Evolutionary conservation across 768 basidiomycete species (phyloP).

Genomic region (Fistulinella prunicolor): DNA sequence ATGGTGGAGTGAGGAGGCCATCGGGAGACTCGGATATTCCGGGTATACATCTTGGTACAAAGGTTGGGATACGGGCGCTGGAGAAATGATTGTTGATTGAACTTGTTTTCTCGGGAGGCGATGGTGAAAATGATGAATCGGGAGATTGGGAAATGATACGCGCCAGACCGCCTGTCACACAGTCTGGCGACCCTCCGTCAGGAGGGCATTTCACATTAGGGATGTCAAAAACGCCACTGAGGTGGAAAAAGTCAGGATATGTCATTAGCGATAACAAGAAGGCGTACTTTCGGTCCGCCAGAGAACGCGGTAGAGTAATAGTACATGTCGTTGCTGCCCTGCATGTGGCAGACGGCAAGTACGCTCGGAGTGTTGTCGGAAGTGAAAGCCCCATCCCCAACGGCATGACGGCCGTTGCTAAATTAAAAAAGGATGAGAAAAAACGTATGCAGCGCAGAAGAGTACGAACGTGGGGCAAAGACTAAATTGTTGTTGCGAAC

Average conservation of each 20-base stretch:
- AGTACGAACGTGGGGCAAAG: constrained; percentile 83
- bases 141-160: constrained; percentile 48
- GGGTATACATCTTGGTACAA: constrained; percentile 44
- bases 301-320: constrained; percentile 93
- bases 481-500: constrained; percentile 80
- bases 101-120: constrained; percentile 23
- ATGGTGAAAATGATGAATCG: constrained; percentile 31
- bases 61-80: constrained; percentile 24
- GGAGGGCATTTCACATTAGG: constrained; percentile 92
- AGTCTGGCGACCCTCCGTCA: constrained; percentile 89
- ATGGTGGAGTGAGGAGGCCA: constrained; percentile 65
- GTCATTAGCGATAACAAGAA: not conserved
- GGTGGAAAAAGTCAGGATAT: constrained; percentile 6
- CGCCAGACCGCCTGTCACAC: constrained; percentile 94
- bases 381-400: constrained; percentile 93
- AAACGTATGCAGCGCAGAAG: not conserved
- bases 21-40: constrained; percentile 36
- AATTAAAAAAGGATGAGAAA: constrained; percentile 14
- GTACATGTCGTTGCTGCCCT: constrained; percentile 80
- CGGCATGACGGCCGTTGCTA: constrained; percentile 94
- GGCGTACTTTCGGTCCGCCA: constrained; percentile 84
- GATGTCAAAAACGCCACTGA: constrained; percentile 94
- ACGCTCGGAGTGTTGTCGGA: constrained; percentile 76
- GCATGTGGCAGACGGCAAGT: constrained; percentile 81
- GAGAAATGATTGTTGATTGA: constrained; percentile 18